Evolutionary conservation across 345 rosid genomes (phyloP).

Genomic region (Arabidopsis thaliana): TAIR10.1 NC_003070.9:19111501-19112000

Average conservation of each 20-base stretch:
- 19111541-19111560: neutral
- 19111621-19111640: conserved; percentile 85
- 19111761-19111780: conserved; percentile 38
- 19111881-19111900: conserved; percentile 15
- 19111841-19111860: conserved; percentile 11
- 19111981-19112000: conserved; percentile 15
- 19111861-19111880: conserved; percentile 2
- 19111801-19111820: neutral
- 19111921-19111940: conserved; percentile 16
- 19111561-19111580: conserved; percentile 58
- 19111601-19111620: conserved; percentile 67
- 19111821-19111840: neutral
- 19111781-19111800: neutral
- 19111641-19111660: conserved; percentile 74
- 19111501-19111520: neutral
- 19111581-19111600: conserved; percentile 51
- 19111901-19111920: conserved; percentile 16
- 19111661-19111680: conserved; percentile 75
- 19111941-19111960: neutral
- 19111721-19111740: conserved; percentile 67
- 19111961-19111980: neutral
- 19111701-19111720: conserved; percentile 55
- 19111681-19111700: conserved; percentile 75
- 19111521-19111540: conserved; percentile 13
- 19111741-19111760: conserved; percentile 46